Evolutionary conservation across 2,329 filamentous ascomycete species (phyloP), one percentile per base, ranked within the genome.

Genomic region (Apiospora rasikravindrae): DNA sequence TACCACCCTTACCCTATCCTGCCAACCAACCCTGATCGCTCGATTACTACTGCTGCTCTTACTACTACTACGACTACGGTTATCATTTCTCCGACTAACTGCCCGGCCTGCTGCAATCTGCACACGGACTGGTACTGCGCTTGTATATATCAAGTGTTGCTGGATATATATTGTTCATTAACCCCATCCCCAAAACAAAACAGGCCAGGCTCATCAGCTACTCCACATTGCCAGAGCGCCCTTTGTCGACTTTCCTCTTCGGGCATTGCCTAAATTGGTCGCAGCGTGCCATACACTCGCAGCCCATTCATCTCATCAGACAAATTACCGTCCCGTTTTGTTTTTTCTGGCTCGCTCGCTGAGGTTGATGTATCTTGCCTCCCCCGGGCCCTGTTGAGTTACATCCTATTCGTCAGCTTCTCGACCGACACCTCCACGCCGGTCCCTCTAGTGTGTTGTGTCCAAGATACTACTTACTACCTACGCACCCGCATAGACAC

Each of bases 181-280:
- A 64, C 29, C 57, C 29, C 57, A 13, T 7, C 19, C 67, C 78
- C 77, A 83, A 10, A 84, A 83, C 83, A 77, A 83, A 83, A 84
- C 84, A 82, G 82, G 78, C 78, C 81, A 82, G 81, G 82, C 77
- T 77, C 78, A 74, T 80, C 73, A 77, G 77, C 78, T 82, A 80
- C 85, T 85, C 84, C 83, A 86, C 84, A 81, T 78, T 71, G 75
- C 77, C 75, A 76, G 73, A 78, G 78, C 78, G 78, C 79, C 79
- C 77, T 26, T 26, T 44, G n/a, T 78, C 79, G 79, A 77, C 81
- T 82, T 82, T 80, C 79, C 81, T 77, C 81, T 80, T 80, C 81
- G 79, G 80, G 80, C 78, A 81, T 82, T 82, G 79, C 80, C 82
- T 82, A 80, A 81, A 81, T 77, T 76, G 78, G 81, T 75, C 76